Base-by-base conservation (phyloP, 2,329 filamentous ascomycete species). In the Didymella pinodella region DNA sequence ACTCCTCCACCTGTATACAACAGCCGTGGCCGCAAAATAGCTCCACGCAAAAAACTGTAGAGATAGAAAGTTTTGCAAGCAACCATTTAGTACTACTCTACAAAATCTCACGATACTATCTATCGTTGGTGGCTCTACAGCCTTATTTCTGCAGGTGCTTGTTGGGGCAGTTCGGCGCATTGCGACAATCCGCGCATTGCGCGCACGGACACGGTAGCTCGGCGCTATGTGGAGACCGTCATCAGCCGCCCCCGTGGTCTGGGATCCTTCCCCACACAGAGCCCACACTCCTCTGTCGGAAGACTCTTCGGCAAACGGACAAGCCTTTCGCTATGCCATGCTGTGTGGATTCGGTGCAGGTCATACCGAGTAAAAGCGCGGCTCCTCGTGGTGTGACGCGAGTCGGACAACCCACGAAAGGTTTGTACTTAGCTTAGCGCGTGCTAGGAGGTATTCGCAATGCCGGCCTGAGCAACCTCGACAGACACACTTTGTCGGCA, bases 311-410 rank as follows among this genome's bases (percentile, higher is more conserved):
- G 48, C 48, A 57, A 16, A 34, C 31, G 31, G 31, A 34, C 11
- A 34, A 57, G 43, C 44, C 40, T 47, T 34, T 18, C 26, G 43
- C 43, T 52, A 36, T 7, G n/a, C 16, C 7, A 14, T 16, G 22
- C 31, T 34, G 2, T 11, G 16, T 16, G 16, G 12, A 16, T 44
- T 57, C 54, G 54, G 54, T 57, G 28, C 26, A 57, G 40, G 36
- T 52, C 7, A 36, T 7, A 11, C 54, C 54, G 54, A 47, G n/a
- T 41, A 11, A 31, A 16, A 12, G 18, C 32, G 43, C 40, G 40
- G 28, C 28, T 48, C 29, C 46, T 32, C 26, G n/a, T 50, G 18
- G 41, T 57, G 46, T 38, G 28, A 49, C 22, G 29, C 16, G 34
- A 14, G 22, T 48, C 38, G 52, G 44, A 44, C 38, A 32, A 26